Evolutionary conservation across 495 filamentous ascomycete genomes (phyloP).

Genomic region (Viridothelium virens): DNA sequence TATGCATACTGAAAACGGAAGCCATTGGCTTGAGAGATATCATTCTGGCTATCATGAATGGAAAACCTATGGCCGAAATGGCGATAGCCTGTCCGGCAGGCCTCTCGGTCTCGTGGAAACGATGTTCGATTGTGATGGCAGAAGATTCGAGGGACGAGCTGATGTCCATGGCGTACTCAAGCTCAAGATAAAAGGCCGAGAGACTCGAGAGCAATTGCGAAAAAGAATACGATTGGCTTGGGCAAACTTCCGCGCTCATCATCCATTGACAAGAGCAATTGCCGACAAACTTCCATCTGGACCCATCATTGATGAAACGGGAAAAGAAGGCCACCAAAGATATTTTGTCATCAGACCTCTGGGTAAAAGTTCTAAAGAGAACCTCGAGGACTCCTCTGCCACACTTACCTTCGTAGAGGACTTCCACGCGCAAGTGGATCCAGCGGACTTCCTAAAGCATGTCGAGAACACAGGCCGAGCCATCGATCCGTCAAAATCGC

Average conservation of each 20-base stretch:
- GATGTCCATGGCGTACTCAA: conserved; percentile 22
- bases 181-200: conserved; percentile 17
- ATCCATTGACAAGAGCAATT: conserved; percentile 30
- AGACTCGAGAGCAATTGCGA: conserved; percentile 19
- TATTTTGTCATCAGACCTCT: conserved; percentile 26
- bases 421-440: conserved; percentile 27
- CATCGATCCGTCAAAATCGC: conserved; percentile 25
- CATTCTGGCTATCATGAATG: conserved; percentile 21
- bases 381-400: not conserved
- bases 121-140: conserved; percentile 25
- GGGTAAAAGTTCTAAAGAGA: conserved; percentile 13
- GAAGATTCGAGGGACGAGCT: conserved; percentile 25
- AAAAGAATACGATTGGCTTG: conserved; percentile 31
- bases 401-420: conserved; percentile 30
- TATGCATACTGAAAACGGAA: not conserved
- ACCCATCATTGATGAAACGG: not conserved
- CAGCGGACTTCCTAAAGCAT: conserved; percentile 30
- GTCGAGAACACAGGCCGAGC: conserved; percentile 30
- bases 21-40: conserved; percentile 26
- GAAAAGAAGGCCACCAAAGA: conserved; percentile 10
- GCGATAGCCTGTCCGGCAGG: conserved; percentile 12
- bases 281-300: conserved; percentile 10
- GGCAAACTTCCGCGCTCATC: conserved; percentile 31
- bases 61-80: conserved; percentile 13
- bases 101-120: conserved; percentile 25